These are phyloP conservation scores for Sicyos baderoa DNA, from an alignment of 306 rosid species.

Conservation along the genomic window DNA sequence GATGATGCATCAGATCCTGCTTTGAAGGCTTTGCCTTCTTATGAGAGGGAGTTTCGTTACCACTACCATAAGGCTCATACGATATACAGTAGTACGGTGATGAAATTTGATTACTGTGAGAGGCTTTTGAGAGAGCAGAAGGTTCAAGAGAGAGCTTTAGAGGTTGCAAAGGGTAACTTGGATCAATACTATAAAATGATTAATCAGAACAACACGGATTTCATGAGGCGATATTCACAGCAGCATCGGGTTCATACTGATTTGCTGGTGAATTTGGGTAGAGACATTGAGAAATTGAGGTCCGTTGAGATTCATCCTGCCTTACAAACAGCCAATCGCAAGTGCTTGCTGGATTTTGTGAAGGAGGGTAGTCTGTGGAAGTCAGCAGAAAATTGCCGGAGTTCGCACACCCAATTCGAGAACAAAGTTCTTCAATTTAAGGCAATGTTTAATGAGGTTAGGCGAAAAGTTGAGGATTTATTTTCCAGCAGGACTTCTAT, in stretches of 20 bases:
- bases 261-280: conserved; percentile 59
- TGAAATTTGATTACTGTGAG: conserved; percentile 57
- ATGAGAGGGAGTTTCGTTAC: conserved; percentile 76
- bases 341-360: conserved; percentile 80
- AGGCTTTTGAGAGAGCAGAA: conserved; percentile 73
- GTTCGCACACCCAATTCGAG: conserved; percentile 86
- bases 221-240: conserved; percentile 67
- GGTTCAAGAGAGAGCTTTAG: conserved; percentile 89
- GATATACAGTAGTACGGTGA: conserved; percentile 42
- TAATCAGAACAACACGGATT: conserved; percentile 66
- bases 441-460: conserved; percentile 56
- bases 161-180: conserved; percentile 77
- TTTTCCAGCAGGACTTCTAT: conserved; percentile 38
- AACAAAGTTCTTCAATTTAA: conserved; percentile 73
- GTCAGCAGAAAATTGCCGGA: conserved; percentile 59
- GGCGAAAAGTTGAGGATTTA: conserved; percentile 60
- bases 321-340: conserved; percentile 47
- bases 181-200: conserved; percentile 70
- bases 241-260: conserved; percentile 72
- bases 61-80: conserved; percentile 60
- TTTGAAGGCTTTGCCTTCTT: conserved; percentile 81
- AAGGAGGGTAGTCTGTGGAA: conserved; percentile 78
- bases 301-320: conserved; percentile 68
- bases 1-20: conserved; percentile 95
- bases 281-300: conserved; percentile 62